Conservation (phyloP, 2,329 filamentous ascomycete species). For the Claviceps fusiformis region DNA sequence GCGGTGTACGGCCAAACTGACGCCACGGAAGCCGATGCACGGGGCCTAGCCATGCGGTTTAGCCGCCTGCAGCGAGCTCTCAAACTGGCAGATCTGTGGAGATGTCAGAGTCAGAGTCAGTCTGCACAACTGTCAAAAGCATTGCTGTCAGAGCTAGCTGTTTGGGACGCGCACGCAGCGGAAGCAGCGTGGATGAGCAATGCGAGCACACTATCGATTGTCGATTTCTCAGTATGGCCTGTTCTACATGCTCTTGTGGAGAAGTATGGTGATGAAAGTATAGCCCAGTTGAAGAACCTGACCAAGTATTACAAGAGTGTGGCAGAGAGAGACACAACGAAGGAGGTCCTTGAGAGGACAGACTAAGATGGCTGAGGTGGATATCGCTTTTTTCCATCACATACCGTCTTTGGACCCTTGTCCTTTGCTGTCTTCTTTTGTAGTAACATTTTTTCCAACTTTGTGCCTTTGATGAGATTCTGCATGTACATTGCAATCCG, state of each 20-base stretch:
- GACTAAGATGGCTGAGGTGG: background rate
- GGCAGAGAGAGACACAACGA: constrained; percentile 11
- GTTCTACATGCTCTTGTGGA: constrained; percentile 33
- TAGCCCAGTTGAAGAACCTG: constrained; percentile 20
- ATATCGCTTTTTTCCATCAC: too few relatives aligned
- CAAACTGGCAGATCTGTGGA: constrained; percentile 18
- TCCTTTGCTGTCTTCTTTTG: too few relatives aligned
- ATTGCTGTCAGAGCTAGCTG: constrained; percentile 20
- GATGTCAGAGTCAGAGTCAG: background rate
- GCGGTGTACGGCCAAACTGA: constrained; percentile 28
- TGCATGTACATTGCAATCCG: too few relatives aligned
- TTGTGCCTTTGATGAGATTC: too few relatives aligned
- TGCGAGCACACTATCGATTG: background rate
- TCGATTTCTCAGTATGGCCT: constrained; percentile 46
- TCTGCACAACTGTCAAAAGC: constrained; percentile 5
- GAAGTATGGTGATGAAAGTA: constrained; percentile 17
- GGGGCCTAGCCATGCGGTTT: constrained; percentile 23
- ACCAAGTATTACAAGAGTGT: constrained; percentile 24
- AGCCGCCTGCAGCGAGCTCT: constrained; percentile 28
- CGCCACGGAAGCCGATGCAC: constrained; percentile 11
- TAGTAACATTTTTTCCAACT: too few relatives aligned
- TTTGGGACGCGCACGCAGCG: constrained; percentile 27
- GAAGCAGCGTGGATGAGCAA: background rate
- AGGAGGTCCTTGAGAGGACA: constrained; percentile 11
- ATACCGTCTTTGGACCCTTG: too few relatives aligned